Evolutionary conservation across 2,329 filamentous ascomycete species (phyloP), one percentile per base, ranked within the genome.

Genomic region (Ophiostoma australiae): DNA sequence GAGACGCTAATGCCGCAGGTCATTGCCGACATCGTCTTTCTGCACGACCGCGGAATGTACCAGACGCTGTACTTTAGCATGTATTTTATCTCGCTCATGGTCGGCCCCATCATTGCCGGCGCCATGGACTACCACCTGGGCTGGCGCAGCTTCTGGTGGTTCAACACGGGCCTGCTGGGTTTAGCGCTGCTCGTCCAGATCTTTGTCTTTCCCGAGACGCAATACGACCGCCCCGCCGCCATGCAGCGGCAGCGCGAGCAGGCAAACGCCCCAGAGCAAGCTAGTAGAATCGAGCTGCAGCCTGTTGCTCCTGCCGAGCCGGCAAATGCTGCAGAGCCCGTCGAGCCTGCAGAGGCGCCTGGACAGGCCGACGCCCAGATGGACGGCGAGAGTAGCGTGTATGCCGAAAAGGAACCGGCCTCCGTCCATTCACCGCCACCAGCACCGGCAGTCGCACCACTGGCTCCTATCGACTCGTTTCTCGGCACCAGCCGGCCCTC

Each of bases 71-170:
- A 90, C 76, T 90, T 88, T 79, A 84, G 84, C 0, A 80, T 84
- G 15, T 90, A 89, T 77, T 89, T 89, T 39, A 87, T 86, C 2
- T 84, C 84, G 13, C 79, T 90, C 33, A 89, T 88, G 86, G 83
- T 72, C 13, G 73, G 77, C 74, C 73, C 73, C 31, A 73, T 77
- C 63, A 69, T 72, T 67, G 81, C 86, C 0, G 88, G 88, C 1
- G 79, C 85, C 0, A 90, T 90, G 87, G 83, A 86, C 1, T 79
- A 85, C 63, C 82, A 85, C 48, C 76, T 84, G 4, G 87, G 87
- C 67, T 89, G 86, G 85, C 80, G 86, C 35, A 87, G 80, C 75
- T 90, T 90, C 77, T 90, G 87, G 85, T 90, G 87, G 87, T 80
- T 90, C 73, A 89, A 89, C 73, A 84, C 86, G 1, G 88, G 77